A percentile compares a stretch with the other conserved stretches of the same genome.
Evolutionary conservation across 176 grass and related monocot species (phyloP).

Genomic region (Ampelocalamus luodianensis): DNA sequence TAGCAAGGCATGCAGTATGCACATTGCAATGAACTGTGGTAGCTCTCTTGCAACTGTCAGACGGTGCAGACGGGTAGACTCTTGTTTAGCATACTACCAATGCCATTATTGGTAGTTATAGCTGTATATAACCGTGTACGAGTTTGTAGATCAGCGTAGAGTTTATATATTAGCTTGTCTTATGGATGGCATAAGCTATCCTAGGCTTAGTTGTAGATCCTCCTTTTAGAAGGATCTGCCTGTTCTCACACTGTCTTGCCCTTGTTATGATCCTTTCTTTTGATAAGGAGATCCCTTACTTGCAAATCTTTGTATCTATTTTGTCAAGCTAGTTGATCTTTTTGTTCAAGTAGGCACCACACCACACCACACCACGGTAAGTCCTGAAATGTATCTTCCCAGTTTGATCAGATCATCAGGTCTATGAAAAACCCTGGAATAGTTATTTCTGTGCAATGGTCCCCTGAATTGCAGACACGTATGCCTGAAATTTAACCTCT

Average conservation of each 20-base stretch:
- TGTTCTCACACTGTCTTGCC: background rate
- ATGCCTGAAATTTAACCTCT: background rate
- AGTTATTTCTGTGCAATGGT: background rate
- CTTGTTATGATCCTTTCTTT: background rate
- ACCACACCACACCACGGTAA: background rate
- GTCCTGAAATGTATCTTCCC: background rate
- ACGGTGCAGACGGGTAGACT: background rate
- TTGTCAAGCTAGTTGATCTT: background rate
- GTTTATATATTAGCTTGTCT: background rate
- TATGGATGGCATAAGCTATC: background rate
- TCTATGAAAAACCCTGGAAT: background rate
- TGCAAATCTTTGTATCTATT: background rate
- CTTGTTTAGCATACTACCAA: background rate
- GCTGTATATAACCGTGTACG: slow-evolving; percentile 11
- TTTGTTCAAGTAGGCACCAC: background rate
- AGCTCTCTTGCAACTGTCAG: background rate
- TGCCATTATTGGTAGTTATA: background rate
- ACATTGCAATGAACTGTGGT: background rate
- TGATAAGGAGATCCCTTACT: background rate
- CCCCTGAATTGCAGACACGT: background rate
- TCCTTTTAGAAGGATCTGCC: background rate
- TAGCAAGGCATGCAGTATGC: slow-evolving; percentile 6
- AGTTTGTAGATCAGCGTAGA: background rate
- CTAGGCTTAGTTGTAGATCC: background rate
- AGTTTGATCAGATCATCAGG: background rate